Percentiles rank a stretch among this genome's conserved stretches.
These are phyloP conservation scores for Aspergillus bombycis DNA, from an alignment of 2,329 filamentous ascomycete species.

Conservation along the genomic window DNA sequence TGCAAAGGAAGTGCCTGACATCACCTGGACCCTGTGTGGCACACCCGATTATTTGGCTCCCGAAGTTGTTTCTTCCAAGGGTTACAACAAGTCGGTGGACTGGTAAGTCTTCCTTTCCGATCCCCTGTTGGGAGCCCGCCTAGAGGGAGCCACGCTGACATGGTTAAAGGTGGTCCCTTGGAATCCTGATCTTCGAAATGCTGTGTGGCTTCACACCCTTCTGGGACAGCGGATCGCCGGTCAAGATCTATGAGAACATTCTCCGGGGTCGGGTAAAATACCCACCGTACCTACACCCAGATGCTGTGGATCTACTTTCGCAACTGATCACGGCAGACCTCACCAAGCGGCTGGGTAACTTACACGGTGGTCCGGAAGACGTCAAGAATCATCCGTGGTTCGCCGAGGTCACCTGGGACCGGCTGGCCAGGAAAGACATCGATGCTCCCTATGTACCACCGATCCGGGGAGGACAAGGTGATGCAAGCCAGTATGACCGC, in stretches of 20 bases:
- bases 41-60: constrained; percentile 97
- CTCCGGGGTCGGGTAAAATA: constrained; percentile 95
- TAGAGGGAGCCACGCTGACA: constrained; percentile 5
- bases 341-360: constrained; percentile 91
- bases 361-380: constrained; percentile 86
- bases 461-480: constrained; percentile 88
- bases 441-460: constrained; percentile 97
- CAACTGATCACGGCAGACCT: constrained; percentile 92
- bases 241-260: constrained; percentile 99
- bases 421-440: constrained; percentile 91
- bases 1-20: constrained; percentile 96
- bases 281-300: constrained; percentile 90
- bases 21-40: constrained; percentile 97
- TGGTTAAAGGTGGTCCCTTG: constrained; percentile 84
- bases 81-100: constrained; percentile 99
- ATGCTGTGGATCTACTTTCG: constrained; percentile 89
- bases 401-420: constrained; percentile 95
- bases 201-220: constrained; percentile 98
- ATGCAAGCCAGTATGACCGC: constrained; percentile 96
- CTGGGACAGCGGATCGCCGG: constrained; percentile 96
- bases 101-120: constrained; percentile 67
- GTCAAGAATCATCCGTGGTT: constrained; percentile 98
- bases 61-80: constrained; percentile 98
- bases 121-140: background rate
- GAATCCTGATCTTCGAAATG: constrained; percentile 99